Base-by-base conservation (phyloP, 169 alveolate genomes). In the Plasmodium coatneyi region DNA sequence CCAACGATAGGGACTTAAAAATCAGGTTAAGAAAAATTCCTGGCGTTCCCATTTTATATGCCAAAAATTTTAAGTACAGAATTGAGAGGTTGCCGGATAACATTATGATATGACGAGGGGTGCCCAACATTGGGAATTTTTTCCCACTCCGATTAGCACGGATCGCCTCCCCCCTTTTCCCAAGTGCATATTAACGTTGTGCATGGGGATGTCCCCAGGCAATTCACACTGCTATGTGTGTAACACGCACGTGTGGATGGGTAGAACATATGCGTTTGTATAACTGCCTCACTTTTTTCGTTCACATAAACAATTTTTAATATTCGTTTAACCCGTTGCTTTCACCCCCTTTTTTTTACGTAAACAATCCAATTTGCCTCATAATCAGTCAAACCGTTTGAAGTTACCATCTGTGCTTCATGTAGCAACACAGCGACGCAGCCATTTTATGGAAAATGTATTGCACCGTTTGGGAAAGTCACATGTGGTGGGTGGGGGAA, bases 41-140 rank as follows among this genome's bases (percentile, higher is more conserved):
- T 0, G 99, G 99, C 66, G 99, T 98, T 12, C 99, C 99, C 39
- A 98, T 99, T 41, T 98, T 99, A 99, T 98, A 97, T 86, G 99
- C 99, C 52, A 97, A 98, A 81, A 97, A 97, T 80, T 99, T 98
- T 95, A 98, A 98, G 93, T 99, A 98, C 92, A 96, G 98, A 34
- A 98, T 99, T 46, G 99, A 99, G 96, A 97, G 99, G 87, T 97
- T 99, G 84, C 99, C 99, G 30, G 99, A 98, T 89, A 98, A 99
- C 60, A 96, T 97, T 32, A 86, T 96, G 52, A 72, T 94, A 87
- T 93, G 60, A 97, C 97, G 43, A 34, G 41, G 30, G 49, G 30
- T 54, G 28, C 5, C 72, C 10, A 56, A 39, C 10, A 22, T 43
- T 89, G 12, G 60, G 32, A 41, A 3, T 3, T 46, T 9, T 46